A percentile compares a stretch with the other conserved stretches of the same genome.
These are phyloP conservation scores for Camptophora hylomeconis DNA, from an alignment of 2,329 filamentous ascomycete species.

Conservation along the genomic window DNA sequence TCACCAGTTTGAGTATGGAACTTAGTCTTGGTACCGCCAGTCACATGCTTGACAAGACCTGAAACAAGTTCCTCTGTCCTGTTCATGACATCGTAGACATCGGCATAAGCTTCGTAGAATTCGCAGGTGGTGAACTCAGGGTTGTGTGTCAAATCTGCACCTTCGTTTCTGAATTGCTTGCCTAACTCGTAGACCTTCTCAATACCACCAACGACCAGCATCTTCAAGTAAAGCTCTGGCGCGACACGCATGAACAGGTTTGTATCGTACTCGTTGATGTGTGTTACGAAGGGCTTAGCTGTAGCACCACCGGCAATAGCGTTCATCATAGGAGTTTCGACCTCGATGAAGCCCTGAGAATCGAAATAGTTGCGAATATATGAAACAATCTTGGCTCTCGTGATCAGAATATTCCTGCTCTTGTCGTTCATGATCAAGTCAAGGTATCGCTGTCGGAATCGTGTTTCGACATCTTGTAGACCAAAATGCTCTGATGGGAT, in stretches of 20 bases:
- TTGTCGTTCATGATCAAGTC: constrained; percentile 95
- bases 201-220: constrained; percentile 83
- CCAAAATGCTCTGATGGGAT: constrained; percentile 84
- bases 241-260: constrained; percentile 91
- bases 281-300: constrained; percentile 84
- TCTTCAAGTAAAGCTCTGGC: constrained; percentile 93
- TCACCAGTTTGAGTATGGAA: constrained; percentile 82
- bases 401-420: constrained; percentile 70
- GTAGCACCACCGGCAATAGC: constrained; percentile 90
- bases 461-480: constrained; percentile 88
- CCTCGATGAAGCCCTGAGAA: constrained; percentile 75
- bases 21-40: constrained; percentile 69
- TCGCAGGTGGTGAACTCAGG: constrained; percentile 96
- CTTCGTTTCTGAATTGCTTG: constrained; percentile 89
- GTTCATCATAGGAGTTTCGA: constrained; percentile 97
- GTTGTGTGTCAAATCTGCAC: constrained; percentile 87
- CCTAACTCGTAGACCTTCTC: constrained; percentile 94
- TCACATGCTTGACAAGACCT: constrained; percentile 72
- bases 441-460: constrained; percentile 84
- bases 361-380: constrained; percentile 87
- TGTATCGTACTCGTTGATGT: constrained; percentile 93
- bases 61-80: constrained; percentile 90
- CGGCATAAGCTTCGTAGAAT: constrained; percentile 90
- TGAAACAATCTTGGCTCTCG: constrained; percentile 72
- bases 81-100: constrained; percentile 82